These are phyloP conservation scores for Lachnellula arida DNA, from an alignment of 2,329 filamentous ascomycete genomes.

Conservation along the genomic window DNA sequence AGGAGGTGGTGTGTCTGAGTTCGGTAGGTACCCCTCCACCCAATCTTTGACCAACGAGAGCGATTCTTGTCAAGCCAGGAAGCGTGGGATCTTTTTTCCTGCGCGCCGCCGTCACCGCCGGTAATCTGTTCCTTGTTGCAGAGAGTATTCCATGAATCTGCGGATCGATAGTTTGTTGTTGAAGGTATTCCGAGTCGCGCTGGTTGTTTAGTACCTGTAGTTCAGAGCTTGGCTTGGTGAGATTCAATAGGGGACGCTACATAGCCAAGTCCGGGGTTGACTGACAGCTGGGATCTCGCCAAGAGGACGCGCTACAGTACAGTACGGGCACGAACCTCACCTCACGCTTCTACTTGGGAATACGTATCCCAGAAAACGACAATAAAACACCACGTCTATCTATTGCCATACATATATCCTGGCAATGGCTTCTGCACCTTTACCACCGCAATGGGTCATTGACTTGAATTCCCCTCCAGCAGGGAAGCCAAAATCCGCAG, in stretches of 20 bases:
- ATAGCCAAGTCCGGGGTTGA: constrained; percentile 13
- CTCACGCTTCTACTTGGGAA: not conserved
- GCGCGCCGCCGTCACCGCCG: constrained; percentile 24
- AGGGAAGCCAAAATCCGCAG: constrained; percentile 58
- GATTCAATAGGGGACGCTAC: constrained; percentile 14
- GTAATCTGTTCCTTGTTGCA: constrained; percentile 15
- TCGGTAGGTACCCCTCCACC: constrained; percentile 24
- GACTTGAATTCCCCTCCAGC: constrained; percentile 69
- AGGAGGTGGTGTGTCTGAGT: constrained; percentile 7
- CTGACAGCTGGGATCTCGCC: constrained; percentile 5
- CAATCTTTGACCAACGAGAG: constrained; percentile 26
- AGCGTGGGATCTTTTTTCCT: constrained; percentile 22
- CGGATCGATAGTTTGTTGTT: constrained; percentile 4
- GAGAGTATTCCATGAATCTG: constrained; percentile 22
- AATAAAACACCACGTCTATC: too few relatives aligned
- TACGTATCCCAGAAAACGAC: too few relatives aligned
- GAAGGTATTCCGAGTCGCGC: constrained; percentile 2
- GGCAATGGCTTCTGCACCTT: constrained; percentile 37
- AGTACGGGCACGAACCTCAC: not conserved
- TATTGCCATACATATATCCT: not conserved
- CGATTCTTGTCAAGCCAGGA: constrained; percentile 16
- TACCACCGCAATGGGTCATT: constrained; percentile 73
- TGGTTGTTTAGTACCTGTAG: not conserved
- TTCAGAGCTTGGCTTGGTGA: constrained; percentile 4
- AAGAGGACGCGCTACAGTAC: constrained; percentile 6